phyloP scores from a whole-genome alignment of 805 yeast genomes.

The Wickerhamiella occidentalis region DNA sequence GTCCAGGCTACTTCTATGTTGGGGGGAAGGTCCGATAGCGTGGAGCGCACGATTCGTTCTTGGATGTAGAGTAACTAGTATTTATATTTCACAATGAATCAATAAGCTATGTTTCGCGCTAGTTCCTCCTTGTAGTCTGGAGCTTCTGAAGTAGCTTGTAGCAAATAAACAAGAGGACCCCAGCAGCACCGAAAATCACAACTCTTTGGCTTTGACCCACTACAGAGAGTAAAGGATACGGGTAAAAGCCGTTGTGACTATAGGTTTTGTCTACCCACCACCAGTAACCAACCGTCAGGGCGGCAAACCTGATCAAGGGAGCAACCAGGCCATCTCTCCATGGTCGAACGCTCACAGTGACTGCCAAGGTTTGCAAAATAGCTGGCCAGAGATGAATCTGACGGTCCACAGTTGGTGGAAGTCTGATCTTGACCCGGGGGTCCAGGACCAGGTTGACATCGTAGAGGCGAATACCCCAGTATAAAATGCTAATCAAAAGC shows the following conservation, averaged over 20 bases:
- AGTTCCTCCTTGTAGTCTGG: constrained; percentile 14
- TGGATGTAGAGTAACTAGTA: not conserved
- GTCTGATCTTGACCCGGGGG: constrained; percentile 18
- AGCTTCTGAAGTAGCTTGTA: constrained; percentile 20
- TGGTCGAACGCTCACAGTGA: constrained; percentile 20
- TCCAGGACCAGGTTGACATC: constrained; percentile 25
- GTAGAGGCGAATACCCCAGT: constrained; percentile 26
- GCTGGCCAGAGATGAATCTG: constrained; percentile 27
- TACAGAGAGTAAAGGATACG: constrained; percentile 26
- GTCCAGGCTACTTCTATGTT: constrained; percentile 20
- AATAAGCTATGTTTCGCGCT: not conserved
- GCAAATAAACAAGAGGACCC: constrained; percentile 16
- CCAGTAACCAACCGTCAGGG: constrained; percentile 26
- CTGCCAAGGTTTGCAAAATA: constrained; percentile 19
- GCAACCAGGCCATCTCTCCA: constrained; percentile 21
- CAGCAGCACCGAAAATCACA: constrained; percentile 19
- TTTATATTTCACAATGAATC: too few relatives aligned
- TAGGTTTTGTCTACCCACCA: constrained; percentile 25
- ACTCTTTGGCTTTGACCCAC: constrained; percentile 19
- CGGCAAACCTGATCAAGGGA: constrained; percentile 17
- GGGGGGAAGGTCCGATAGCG: constrained; percentile 13
- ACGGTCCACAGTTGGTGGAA: constrained; percentile 24
- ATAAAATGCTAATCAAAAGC: constrained; percentile 24
- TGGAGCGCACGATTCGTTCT: constrained; percentile 1
- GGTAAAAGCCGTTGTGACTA: constrained; percentile 25